phyloP scores from a whole-genome alignment of 352 stramenopile species.

The Phytophthora fragariaefolia region DNA sequence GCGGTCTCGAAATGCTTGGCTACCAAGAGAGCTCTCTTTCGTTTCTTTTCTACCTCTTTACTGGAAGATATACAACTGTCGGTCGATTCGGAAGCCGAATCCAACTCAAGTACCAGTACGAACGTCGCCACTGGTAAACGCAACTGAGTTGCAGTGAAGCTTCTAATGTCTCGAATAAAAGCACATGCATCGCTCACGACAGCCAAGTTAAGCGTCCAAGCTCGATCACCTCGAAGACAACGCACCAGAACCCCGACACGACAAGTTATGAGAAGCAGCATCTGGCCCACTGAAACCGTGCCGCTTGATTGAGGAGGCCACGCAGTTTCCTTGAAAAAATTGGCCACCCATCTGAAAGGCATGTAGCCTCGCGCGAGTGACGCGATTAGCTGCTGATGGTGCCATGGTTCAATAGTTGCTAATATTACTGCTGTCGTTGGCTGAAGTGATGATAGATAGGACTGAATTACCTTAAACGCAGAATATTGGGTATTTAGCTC shows the following conservation, averaged over 20 bases:
- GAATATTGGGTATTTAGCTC: conserved; percentile 23
- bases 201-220: conserved; percentile 35
- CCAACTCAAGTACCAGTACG: conserved; percentile 23
- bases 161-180: conserved; percentile 22
- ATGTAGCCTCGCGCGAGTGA: conserved; percentile 27
- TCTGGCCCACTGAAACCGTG: conserved; percentile 21
- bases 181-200: conserved; percentile 22
- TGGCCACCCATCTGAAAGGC: conserved; percentile 24
- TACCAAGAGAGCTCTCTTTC: conserved; percentile 4
- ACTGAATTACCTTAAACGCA: conserved; percentile 22
- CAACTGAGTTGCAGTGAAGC: conserved; percentile 1
- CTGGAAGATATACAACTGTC: background rate
- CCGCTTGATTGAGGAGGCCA: conserved; percentile 18
- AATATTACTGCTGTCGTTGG: background rate
- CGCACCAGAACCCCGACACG: conserved; percentile 30
- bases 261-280: conserved; percentile 34
- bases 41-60: conserved; percentile 12
- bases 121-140: conserved; percentile 11
- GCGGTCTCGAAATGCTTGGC: conserved; percentile 13
- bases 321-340: conserved; percentile 13
- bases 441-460: background rate
- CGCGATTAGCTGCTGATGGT: conserved; percentile 13
- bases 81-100: conserved; percentile 8
- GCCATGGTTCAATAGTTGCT: background rate
- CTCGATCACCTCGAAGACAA: conserved; percentile 31